Evolutionary conservation across 495 filamentous ascomycete genomes (phyloP).

Genomic region (Cercophora samala): DNA sequence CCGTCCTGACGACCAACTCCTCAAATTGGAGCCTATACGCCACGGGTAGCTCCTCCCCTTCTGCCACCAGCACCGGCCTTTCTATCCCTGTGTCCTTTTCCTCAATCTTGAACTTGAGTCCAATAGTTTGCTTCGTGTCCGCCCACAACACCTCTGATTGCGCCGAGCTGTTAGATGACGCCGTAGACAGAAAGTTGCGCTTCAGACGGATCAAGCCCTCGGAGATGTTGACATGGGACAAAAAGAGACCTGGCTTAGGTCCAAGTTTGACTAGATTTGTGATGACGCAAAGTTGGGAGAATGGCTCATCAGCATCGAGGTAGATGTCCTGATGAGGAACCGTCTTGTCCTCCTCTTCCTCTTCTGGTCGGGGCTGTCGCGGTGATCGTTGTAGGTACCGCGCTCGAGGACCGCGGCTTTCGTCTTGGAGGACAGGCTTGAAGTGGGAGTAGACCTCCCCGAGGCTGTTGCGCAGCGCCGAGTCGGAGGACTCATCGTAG

Average conservation of each 20-base stretch:
- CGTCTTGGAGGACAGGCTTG: constrained; percentile 52
- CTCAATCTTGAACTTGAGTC: constrained; percentile 54
- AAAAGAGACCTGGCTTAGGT: constrained; percentile 55
- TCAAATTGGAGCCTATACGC: constrained; percentile 59
- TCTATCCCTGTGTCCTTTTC: constrained; percentile 30
- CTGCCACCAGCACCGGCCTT: constrained; percentile 46
- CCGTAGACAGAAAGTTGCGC: constrained; percentile 62
- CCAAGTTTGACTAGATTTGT: constrained; percentile 66
- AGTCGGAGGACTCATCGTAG: constrained; percentile 28
- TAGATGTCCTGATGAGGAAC: constrained; percentile 55
- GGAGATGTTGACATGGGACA: constrained; percentile 57
- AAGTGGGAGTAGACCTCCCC: constrained; percentile 54
- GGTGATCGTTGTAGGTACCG: constrained; percentile 31
- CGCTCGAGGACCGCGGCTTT: constrained; percentile 37
- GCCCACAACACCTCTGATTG: constrained; percentile 53
- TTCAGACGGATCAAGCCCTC: constrained; percentile 65
- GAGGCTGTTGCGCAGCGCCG: constrained; percentile 28
- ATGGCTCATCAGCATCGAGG: constrained; percentile 64
- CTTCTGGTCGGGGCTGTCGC: neutral
- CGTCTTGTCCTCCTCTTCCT: constrained; percentile 16
- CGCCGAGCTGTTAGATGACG: neutral
- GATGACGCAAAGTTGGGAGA: constrained; percentile 67
- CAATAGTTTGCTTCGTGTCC: constrained; percentile 52
- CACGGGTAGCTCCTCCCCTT: constrained; percentile 56
- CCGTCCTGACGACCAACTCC: constrained; percentile 61